phyloP scores from a whole-genome alignment of 345 rosid species.

The Camelina laxa region DNA sequence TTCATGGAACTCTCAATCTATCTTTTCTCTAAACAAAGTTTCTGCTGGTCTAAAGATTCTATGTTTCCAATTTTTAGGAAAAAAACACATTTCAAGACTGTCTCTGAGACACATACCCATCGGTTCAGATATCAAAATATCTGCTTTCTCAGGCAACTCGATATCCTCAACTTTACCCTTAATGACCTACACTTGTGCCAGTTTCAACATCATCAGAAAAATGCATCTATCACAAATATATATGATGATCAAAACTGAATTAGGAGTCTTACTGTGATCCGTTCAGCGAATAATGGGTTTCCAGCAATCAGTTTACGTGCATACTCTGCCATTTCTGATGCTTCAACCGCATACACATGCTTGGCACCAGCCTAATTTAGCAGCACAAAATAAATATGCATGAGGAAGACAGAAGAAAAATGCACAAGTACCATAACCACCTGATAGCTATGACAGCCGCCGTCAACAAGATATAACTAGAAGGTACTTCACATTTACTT shows the following conservation, averaged over 20 bases:
- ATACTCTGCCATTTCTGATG: constrained; percentile 99
- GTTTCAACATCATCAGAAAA: constrained; percentile 33
- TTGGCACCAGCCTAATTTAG: constrained; percentile 90
- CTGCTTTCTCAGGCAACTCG: constrained; percentile 96
- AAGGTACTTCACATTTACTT: neutral
- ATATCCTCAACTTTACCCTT: constrained; percentile 98
- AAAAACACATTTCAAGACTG: neutral
- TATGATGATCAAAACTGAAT: constrained; percentile 15
- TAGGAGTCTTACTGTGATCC: constrained; percentile 73
- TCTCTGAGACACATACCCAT: constrained; percentile 66
- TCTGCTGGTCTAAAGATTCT: neutral
- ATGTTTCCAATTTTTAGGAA: neutral
- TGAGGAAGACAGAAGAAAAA: constrained; percentile 25
- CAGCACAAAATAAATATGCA: constrained; percentile 25
- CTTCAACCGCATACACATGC: constrained; percentile 99
- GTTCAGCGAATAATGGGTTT: constrained; percentile 74
- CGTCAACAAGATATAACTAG: neutral
- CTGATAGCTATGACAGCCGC: neutral
- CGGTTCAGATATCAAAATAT: constrained; percentile 94
- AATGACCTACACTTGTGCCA: constrained; percentile 61
- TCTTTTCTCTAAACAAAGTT: constrained; percentile 19
- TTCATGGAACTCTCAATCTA: neutral
- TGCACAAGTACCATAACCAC: constrained; percentile 15
- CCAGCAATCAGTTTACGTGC: constrained; percentile 94
- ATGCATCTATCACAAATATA: constrained; percentile 16